phyloP scores from a whole-genome alignment of 2,329 filamentous ascomycete species.

The Trichoderma afroharzianum region DNA sequence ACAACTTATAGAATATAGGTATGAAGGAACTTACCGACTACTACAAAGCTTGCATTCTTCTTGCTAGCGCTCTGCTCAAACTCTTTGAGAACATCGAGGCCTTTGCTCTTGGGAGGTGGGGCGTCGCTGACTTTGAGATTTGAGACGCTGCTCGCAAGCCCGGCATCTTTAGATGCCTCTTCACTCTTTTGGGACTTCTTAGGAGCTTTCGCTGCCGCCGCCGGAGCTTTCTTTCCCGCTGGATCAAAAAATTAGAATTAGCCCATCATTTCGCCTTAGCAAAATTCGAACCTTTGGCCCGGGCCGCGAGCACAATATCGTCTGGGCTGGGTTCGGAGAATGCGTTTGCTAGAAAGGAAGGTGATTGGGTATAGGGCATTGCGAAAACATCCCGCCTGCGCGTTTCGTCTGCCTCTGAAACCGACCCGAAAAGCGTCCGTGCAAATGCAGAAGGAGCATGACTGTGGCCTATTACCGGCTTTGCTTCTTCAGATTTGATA shows the following conservation, averaged over 20 bases:
- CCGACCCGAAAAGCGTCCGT: slow-evolving; percentile 47
- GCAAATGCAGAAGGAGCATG: slow-evolving; percentile 55
- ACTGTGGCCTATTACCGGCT: slow-evolving; percentile 21
- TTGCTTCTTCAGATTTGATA: slow-evolving; percentile 10
- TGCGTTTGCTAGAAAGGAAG: slow-evolving; percentile 52
- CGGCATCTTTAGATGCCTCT: slow-evolving; percentile 24
- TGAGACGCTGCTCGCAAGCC: slow-evolving; percentile 30
- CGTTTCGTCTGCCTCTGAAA: slow-evolving; percentile 28
- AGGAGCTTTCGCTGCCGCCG: slow-evolving; percentile 22
- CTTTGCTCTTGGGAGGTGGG: slow-evolving; percentile 65
- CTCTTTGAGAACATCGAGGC: slow-evolving; percentile 79
- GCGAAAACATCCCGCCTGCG: slow-evolving; percentile 34
- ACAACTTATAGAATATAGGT: not conserved
- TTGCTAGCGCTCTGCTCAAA: slow-evolving; percentile 73
- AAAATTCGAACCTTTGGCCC: slow-evolving; percentile 78
- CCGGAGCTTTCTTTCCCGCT: slow-evolving; percentile 52
- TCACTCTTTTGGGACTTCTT: slow-evolving; percentile 41
- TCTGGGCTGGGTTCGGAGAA: slow-evolving; percentile 89
- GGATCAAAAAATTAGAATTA: slow-evolving; percentile 48
- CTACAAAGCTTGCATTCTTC: slow-evolving; percentile 83
- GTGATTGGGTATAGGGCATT: slow-evolving; percentile 50
- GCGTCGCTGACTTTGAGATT: slow-evolving; percentile 46
- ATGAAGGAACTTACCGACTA: slow-evolving; percentile 63
- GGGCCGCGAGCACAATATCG: slow-evolving; percentile 81
- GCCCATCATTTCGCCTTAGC: slow-evolving; percentile 47